Conservation (phyloP, 331 rosid species). For the Cydonia oblonga region DNA sequence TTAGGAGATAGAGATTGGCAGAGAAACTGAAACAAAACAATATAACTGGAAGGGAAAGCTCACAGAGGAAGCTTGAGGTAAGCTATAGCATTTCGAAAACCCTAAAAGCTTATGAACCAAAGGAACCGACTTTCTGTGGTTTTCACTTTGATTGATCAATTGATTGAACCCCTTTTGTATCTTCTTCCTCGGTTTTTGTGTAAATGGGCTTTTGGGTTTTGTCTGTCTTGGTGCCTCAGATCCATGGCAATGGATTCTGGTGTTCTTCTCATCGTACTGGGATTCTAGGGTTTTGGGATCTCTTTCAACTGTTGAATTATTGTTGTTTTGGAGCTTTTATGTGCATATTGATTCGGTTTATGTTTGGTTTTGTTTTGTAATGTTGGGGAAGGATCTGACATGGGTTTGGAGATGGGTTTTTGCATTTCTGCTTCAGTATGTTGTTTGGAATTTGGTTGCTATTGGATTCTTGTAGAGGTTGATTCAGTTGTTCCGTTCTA, state of each 20-base stretch:
- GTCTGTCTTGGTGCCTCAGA: constrained; percentile 31
- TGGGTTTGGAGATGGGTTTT: constrained; percentile 5
- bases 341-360: background rate
- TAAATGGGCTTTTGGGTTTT: constrained; percentile 3
- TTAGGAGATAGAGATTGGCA: constrained; percentile 22
- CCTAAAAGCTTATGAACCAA: background rate
- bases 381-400: constrained; percentile 20
- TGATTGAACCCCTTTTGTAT: background rate
- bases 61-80: constrained; percentile 2
- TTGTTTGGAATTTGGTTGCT: constrained; percentile 9
- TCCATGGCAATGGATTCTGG: constrained; percentile 34
- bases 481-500: constrained; percentile 4
- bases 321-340: background rate
- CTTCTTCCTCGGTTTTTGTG: constrained; percentile 29
- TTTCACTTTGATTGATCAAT: constrained; percentile 1
- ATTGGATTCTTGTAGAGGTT: background rate
- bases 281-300: constrained; percentile 19
- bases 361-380: background rate
- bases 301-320: background rate
- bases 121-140: background rate
- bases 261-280: constrained; percentile 4
- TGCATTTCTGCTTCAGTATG: background rate
- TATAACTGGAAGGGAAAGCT: constrained; percentile 6
- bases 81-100: background rate
- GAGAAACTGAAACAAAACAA: constrained; percentile 8